These are phyloP conservation scores for Moniliella sp. DNA, from an alignment of 1,284 basidiomycete species.

Conservation along the genomic window DNA sequence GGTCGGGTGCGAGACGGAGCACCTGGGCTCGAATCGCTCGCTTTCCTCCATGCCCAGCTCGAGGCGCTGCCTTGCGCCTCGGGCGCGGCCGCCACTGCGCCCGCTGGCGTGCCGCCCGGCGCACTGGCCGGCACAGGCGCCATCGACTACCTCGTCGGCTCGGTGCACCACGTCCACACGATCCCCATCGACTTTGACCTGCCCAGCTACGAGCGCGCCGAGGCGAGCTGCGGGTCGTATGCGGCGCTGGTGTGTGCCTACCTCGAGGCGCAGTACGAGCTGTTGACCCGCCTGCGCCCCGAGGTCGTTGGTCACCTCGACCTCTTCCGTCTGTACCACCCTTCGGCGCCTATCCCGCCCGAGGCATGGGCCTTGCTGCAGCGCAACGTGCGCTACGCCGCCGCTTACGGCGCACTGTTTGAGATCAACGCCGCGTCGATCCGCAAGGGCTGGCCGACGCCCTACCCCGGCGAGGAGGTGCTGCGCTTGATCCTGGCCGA, in stretches of 20 bases:
- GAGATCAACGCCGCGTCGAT: conserved; percentile 82
- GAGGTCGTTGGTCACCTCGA: conserved; percentile 86
- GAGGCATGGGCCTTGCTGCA: conserved; percentile 43
- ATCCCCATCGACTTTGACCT: conserved; percentile 83
- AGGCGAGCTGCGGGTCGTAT: conserved; percentile 37
- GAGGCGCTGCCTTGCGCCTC: conserved; percentile 15
- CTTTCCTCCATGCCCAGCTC: conserved; percentile 38
- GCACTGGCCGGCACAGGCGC: conserved; percentile 5
- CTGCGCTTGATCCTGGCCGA: conserved; percentile 48
- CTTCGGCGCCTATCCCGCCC: conserved; percentile 2
- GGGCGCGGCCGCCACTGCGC: neutral
- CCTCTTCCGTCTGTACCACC: conserved; percentile 23
- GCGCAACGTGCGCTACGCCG: conserved; percentile 55
- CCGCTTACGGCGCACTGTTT: conserved; percentile 69
- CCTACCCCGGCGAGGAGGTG: conserved; percentile 62
- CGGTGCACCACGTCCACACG: conserved; percentile 67
- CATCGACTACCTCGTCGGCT: conserved; percentile 79
- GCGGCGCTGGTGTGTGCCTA: conserved; percentile 10
- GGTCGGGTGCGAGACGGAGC: conserved; percentile 81
- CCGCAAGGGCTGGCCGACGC: conserved; percentile 68
- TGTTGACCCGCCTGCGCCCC: conserved; percentile 45
- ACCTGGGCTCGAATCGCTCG: conserved; percentile 47
- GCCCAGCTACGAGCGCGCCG: conserved; percentile 46
- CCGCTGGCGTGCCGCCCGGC: neutral
- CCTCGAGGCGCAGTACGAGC: conserved; percentile 20